Percentiles rank a stretch among this genome's conserved stretches.
Conservation (phyloP, 768 basidiomycete species). For the Lactifluus piperatus region DNA sequence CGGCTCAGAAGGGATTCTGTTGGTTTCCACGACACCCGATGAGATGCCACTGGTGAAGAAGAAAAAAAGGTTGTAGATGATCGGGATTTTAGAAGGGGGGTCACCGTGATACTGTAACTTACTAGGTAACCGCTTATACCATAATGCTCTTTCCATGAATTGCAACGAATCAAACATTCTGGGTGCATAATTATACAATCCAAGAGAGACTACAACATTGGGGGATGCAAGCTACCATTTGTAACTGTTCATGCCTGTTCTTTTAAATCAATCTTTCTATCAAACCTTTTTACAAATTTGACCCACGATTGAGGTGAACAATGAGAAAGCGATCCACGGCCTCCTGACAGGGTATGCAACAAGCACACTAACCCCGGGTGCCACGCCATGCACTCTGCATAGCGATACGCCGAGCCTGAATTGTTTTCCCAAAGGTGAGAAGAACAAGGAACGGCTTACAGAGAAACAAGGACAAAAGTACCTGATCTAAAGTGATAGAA, state of each 20-base stretch:
- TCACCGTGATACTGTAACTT: background rate
- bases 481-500: constrained; percentile 90
- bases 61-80: constrained; percentile 7
- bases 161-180: constrained; percentile 10
- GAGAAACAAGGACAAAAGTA: constrained; percentile 24
- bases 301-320: constrained; percentile 7
- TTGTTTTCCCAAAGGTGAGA: background rate
- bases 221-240: constrained; percentile 8
- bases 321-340: constrained; percentile 9
- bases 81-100: background rate
- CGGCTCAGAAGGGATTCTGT: background rate
- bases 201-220: constrained; percentile 11
- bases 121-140: background rate
- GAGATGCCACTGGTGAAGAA: background rate
- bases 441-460: background rate
- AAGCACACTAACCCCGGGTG: constrained; percentile 36
- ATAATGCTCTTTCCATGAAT: background rate
- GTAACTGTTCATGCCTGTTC: constrained; percentile 13
- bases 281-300: background rate
- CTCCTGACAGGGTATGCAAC: constrained; percentile 7
- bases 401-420: constrained; percentile 71
- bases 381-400: constrained; percentile 89
- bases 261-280: too few species aligned
- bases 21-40: background rate
- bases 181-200: constrained; percentile 20